Evolutionary conservation across 192 early-diverging fungal species (phyloP).

Genomic region (Podila minutissima): DNA sequence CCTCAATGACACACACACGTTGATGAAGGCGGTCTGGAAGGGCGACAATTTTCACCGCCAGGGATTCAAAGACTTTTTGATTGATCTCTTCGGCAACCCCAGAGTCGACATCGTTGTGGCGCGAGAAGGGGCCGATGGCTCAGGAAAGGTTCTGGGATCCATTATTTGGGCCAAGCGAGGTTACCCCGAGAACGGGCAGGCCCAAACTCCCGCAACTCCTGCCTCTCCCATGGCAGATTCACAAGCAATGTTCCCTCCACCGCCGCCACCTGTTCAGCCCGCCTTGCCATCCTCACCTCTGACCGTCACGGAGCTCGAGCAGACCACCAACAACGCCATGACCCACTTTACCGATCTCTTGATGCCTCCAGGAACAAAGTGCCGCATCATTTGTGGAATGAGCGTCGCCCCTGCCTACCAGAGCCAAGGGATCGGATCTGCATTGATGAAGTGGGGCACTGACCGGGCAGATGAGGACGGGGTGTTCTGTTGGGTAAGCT

Average conservation of each 20-base stretch:
- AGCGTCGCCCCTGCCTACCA: conserved; percentile 23
- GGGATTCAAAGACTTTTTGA: background rate
- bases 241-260: conserved; percentile 3
- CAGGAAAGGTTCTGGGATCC: conserved; percentile 16
- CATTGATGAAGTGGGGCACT: conserved; percentile 32
- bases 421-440: conserved; percentile 25
- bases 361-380: conserved; percentile 12
- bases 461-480: conserved; percentile 23
- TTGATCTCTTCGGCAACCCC: background rate
- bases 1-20: conserved; percentile 11
- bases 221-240: background rate
- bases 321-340: conserved; percentile 25
- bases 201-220: background rate
- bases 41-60: conserved; percentile 20
- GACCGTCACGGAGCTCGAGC: conserved; percentile 12
- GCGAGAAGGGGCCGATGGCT: conserved; percentile 9
- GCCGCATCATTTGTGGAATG: conserved; percentile 12
- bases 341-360: conserved; percentile 7
- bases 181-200: conserved; percentile 1
- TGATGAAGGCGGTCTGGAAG: conserved; percentile 25
- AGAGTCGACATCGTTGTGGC: conserved; percentile 18
- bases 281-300: conserved; percentile 5
- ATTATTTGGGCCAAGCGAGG: conserved; percentile 15
- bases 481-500: conserved; percentile 20
- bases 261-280: conserved; percentile 9